Percentiles rank a stretch among this genome's conserved stretches.
These are phyloP conservation scores for Boletus mariae DNA, from an alignment of 1,284 basidiomycete species.

Conservation along the genomic window DNA sequence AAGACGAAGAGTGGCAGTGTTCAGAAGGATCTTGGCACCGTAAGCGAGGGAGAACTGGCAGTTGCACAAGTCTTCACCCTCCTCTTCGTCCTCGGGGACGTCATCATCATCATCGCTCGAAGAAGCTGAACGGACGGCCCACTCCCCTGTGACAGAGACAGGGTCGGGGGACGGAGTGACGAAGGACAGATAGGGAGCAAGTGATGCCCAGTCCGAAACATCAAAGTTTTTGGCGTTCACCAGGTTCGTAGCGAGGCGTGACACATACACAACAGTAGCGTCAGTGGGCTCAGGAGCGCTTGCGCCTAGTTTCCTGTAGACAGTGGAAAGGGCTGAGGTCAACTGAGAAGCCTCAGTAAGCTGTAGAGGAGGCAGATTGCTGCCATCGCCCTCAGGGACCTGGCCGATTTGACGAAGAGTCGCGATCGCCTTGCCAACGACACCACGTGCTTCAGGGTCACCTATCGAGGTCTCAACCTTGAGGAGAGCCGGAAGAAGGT, in stretches of 20 bases:
- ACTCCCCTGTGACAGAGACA: constrained; percentile 71
- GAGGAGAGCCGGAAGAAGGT: constrained; percentile 90
- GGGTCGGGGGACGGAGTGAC: constrained; percentile 65
- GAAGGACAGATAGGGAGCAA: constrained; percentile 77
- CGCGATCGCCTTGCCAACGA: constrained; percentile 84
- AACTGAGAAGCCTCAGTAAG: constrained; percentile 66
- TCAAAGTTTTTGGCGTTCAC: constrained; percentile 92
- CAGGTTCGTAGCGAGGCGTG: constrained; percentile 80
- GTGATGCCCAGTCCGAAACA: constrained; percentile 80
- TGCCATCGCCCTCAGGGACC: constrained; percentile 80
- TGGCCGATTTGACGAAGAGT: constrained; percentile 93
- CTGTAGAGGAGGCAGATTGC: constrained; percentile 84
- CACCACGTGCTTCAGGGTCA: constrained; percentile 92
- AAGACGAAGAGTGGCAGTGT: constrained; percentile 93
- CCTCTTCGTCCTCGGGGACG: constrained; percentile 86
- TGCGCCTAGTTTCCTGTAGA: constrained; percentile 83
- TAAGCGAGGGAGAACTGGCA: constrained; percentile 98
- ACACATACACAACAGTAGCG: constrained; percentile 68
- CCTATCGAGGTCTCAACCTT: constrained; percentile 91
- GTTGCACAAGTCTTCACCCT: constrained; percentile 97
- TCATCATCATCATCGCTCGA: constrained; percentile 71
- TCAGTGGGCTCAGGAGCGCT: constrained; percentile 55
- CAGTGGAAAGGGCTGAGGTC: constrained; percentile 60
- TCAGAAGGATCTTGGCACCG: constrained; percentile 97
- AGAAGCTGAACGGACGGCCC: constrained; percentile 85